Conservation (phyloP, 768 basidiomycete genomes). For the Tricholoma furcatifolium region DNA sequence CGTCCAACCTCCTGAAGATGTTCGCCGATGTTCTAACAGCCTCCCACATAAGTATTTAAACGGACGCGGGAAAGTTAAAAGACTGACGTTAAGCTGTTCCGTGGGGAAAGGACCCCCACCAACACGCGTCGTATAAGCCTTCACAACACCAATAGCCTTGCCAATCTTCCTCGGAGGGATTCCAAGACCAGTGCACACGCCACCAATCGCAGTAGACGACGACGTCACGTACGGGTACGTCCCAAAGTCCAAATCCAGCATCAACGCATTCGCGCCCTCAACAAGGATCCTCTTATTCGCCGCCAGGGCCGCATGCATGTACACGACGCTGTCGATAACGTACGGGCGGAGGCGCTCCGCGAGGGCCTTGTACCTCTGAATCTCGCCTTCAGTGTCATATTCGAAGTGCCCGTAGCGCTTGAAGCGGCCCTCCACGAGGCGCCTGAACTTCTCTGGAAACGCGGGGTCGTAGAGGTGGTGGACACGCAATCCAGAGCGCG, state of each 20-base stretch:
- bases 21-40: slow-evolving; percentile 65
- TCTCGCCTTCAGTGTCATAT: slow-evolving; percentile 98
- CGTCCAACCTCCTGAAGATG: slow-evolving; percentile 92
- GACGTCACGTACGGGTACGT: slow-evolving; percentile 99
- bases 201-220: slow-evolving; percentile 89
- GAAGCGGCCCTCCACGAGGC: slow-evolving; percentile 93
- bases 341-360: slow-evolving; percentile 84
- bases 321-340: slow-evolving; percentile 85
- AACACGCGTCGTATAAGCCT: slow-evolving; percentile 97
- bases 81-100: slow-evolving; percentile 83
- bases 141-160: slow-evolving; percentile 89
- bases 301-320: slow-evolving; percentile 77
- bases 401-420: slow-evolving; percentile 98
- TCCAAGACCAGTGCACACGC: slow-evolving; percentile 96
- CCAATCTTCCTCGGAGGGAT: slow-evolving; percentile 89
- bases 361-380: slow-evolving; percentile 84
- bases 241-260: slow-evolving; percentile 98
- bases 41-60: not conserved
- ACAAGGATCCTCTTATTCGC: slow-evolving; percentile 82
- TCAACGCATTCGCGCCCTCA: slow-evolving; percentile 97
- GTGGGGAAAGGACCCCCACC: slow-evolving; percentile 99
- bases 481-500: slow-evolving; percentile 90
- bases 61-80: not conserved
- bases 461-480: slow-evolving; percentile 92
- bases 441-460: slow-evolving; percentile 92